Evolutionary conservation across 106 monocot species (phyloP).

Genomic region (Hemerocallis citrina): DNA sequence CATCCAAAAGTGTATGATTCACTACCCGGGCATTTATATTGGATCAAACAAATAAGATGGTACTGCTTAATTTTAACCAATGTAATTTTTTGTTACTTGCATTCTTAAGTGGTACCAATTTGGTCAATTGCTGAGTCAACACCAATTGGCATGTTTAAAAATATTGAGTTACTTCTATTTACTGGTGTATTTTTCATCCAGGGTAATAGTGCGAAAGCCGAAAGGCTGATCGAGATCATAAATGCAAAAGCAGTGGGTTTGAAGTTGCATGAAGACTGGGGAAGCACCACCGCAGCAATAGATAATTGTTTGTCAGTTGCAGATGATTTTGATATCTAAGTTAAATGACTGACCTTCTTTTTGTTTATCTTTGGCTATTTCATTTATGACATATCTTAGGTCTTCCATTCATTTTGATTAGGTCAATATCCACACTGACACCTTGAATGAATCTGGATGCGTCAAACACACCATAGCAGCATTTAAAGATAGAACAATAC

Average conservation of each 20-base stretch:
- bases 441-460: conserved; percentile 96
- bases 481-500: conserved; percentile 88
- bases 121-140: no score
- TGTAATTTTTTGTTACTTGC: no score
- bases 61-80: no score
- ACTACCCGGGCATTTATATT: no score
- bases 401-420: conserved; percentile 16
- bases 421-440: conserved; percentile 99
- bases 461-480: conserved; percentile 95
- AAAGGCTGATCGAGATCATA: conserved; percentile 81
- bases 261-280: conserved; percentile 99
- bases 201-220: conserved; percentile 92
- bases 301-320: conserved; percentile 87
- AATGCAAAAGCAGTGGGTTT: conserved; percentile 93
- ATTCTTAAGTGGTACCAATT: neutral
- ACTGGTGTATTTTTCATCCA: conserved; percentile 7
- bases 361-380: conserved; percentile 1
- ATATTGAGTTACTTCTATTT: neutral
- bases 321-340: conserved; percentile 86
- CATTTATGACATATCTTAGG: conserved; percentile 1
- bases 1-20: no score
- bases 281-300: conserved; percentile 90
- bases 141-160: neutral
- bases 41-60: no score
- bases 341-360: conserved; percentile 19